Conservation (phyloP, 306 rosid genomes). For the Lotus japonicus region DNA sequence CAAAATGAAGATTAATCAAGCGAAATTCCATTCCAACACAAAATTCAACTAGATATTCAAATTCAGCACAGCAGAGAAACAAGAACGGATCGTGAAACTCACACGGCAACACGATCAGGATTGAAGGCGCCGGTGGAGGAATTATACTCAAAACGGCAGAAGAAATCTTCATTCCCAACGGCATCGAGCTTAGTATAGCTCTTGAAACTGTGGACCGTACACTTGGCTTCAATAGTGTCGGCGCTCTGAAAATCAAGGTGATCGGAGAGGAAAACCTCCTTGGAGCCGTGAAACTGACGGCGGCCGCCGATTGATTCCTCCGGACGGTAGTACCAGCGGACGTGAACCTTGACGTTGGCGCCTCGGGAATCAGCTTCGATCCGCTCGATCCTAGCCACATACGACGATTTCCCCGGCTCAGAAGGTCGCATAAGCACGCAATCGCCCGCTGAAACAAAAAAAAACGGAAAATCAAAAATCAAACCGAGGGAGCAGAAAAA, state of each 20-base stretch:
- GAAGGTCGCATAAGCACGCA: constrained; percentile 92
- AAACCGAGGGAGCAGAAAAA: not conserved
- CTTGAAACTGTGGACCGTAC: constrained; percentile 87
- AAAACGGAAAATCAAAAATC: not conserved
- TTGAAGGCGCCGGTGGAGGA: constrained; percentile 87
- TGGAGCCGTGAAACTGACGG: constrained; percentile 94
- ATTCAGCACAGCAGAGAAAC: not conserved
- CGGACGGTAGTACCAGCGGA: constrained; percentile 98
- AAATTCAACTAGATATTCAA: not conserved
- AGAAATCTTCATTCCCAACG: constrained; percentile 95
- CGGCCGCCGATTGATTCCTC: constrained; percentile 99
- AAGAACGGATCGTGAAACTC: too few relatives aligned
- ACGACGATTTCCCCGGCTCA: constrained; percentile 75
- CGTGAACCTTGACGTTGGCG: constrained; percentile 78
- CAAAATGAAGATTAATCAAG: not conserved
- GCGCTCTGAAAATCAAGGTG: constrained; percentile 91
- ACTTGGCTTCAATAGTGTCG: constrained; percentile 84
- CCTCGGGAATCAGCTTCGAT: constrained; percentile 96
- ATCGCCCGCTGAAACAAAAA: constrained; percentile 54
- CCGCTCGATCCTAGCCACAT: constrained; percentile 89
- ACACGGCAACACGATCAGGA: constrained; percentile 99
- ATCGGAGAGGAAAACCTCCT: constrained; percentile 92
- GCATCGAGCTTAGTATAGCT: constrained; percentile 95
- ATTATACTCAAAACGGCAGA: constrained; percentile 95
- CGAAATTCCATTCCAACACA: constrained; percentile 1